A percentile compares a stretch with the other conserved stretches of the same genome.
phyloP scores from a whole-genome alignment of 2,329 filamentous ascomycete genomes.

The Aspergillus ochraceus region DNA sequence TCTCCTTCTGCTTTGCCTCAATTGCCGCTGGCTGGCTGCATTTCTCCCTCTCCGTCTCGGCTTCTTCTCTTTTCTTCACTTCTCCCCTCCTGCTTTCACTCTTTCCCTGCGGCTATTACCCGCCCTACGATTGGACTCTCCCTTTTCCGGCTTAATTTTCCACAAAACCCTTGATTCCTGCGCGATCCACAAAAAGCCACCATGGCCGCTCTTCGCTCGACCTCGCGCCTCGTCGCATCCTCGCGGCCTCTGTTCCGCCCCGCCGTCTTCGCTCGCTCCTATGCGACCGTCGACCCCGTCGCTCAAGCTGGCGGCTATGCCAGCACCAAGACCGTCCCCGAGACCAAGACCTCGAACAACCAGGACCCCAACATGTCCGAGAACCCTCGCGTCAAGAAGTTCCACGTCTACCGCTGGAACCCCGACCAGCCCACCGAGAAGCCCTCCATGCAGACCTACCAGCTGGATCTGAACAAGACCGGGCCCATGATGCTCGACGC shows the following conservation, averaged over 20 bases:
- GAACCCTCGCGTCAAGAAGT: slow-evolving; percentile 76
- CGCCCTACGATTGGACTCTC: slow-evolving; percentile 1
- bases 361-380: slow-evolving; percentile 60
- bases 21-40: slow-evolving; percentile 22
- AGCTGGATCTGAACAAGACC: slow-evolving; percentile 96
- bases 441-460: slow-evolving; percentile 93
- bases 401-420: slow-evolving; percentile 99
- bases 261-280: slow-evolving; percentile 42
- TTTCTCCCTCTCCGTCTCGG: slow-evolving; percentile 5
- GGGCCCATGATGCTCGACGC: slow-evolving; percentile 98
- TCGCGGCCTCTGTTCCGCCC: slow-evolving; percentile 45
- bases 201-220: slow-evolving; percentile 52
- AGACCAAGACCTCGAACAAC: slow-evolving; percentile 58
- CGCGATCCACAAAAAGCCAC: slow-evolving; percentile 20
- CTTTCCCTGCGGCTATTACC: slow-evolving; percentile 4
- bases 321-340: slow-evolving; percentile 38
- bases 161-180: slow-evolving; percentile 3
- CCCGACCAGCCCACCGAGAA: slow-evolving; percentile 89
- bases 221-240: slow-evolving; percentile 46
- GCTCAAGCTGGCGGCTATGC: slow-evolving; percentile 29
- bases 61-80: slow-evolving; percentile 2
- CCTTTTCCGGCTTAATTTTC: slow-evolving; percentile 1
- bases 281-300: slow-evolving; percentile 47
- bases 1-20: slow-evolving; percentile 17
- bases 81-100: neutral